Percentiles rank a stretch among this genome's conserved stretches.
Evolutionary conservation across 2,329 filamentous ascomycete species (phyloP).

Genomic region (Fusarium odoratissimum): DNA sequence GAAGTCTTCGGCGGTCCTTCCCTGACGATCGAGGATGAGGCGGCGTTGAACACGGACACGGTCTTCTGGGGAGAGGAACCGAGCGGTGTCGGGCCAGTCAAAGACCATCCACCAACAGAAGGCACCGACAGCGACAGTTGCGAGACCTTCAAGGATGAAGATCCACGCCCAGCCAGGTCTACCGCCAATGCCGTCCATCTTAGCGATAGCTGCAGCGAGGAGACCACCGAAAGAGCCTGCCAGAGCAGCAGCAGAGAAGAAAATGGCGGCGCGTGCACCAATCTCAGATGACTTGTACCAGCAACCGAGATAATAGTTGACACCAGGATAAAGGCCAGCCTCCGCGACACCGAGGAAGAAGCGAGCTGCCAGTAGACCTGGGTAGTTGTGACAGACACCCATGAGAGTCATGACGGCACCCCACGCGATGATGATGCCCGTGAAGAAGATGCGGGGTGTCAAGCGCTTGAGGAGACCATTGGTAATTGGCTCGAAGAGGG

Average conservation of each 20-base stretch:
- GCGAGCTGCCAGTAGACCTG: slow-evolving; percentile 59
- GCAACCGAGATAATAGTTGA: slow-evolving; percentile 77
- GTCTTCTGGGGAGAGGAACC: slow-evolving; percentile 74
- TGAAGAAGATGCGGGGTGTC: slow-evolving; percentile 71
- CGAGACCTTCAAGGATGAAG: slow-evolving; percentile 74
- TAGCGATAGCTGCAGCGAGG: slow-evolving; percentile 73
- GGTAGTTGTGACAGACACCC: slow-evolving; percentile 58
- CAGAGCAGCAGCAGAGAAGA: slow-evolving; percentile 82
- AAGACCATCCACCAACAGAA: slow-evolving; percentile 78
- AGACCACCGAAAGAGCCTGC: slow-evolving; percentile 80
- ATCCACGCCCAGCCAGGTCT: slow-evolving; percentile 69
- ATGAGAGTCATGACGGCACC: slow-evolving; percentile 59
- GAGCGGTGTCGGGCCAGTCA: slow-evolving; percentile 81
- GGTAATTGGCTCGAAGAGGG: slow-evolving; percentile 71
- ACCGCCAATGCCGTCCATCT: slow-evolving; percentile 71
- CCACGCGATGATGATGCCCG: slow-evolving; percentile 73
- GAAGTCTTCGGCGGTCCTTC: slow-evolving; percentile 76
- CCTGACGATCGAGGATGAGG: slow-evolving; percentile 75
- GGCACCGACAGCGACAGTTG: slow-evolving; percentile 73
- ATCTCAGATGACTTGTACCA: slow-evolving; percentile 85
- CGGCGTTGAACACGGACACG: slow-evolving; percentile 75
- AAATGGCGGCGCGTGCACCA: slow-evolving; percentile 76
- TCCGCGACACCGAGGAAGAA: slow-evolving; percentile 74
- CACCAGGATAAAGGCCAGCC: slow-evolving; percentile 73
- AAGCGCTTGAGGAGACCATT: slow-evolving; percentile 74